Conservation (phyloP, 192 early-diverging fungal genomes). For the Backusella psychrophila region DNA sequence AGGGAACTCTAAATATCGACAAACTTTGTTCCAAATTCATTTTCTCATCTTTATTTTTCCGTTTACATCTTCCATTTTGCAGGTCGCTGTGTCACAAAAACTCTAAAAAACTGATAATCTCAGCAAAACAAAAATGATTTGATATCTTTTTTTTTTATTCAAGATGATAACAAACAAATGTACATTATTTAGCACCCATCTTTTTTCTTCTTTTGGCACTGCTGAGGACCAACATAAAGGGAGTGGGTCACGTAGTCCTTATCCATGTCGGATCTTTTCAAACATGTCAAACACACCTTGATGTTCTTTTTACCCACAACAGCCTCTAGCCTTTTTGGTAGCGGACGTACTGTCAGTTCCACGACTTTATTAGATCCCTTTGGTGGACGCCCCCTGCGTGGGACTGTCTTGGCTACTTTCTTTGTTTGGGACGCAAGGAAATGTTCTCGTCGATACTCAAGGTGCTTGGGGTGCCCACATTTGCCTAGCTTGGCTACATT, state of each 20-base stretch:
- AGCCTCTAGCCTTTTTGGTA: conserved; percentile 30
- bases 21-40: not conserved
- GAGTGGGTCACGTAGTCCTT: conserved; percentile 12
- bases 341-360: conserved; percentile 15
- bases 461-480: conserved; percentile 25
- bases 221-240: conserved; percentile 21
- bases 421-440: not conserved
- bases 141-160: not conserved
- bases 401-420: not conserved
- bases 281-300: conserved; percentile 31
- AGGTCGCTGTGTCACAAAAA: no score
- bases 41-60: not conserved
- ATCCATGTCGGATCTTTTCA: conserved; percentile 31
- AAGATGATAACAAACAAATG: no score
- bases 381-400: conserved; percentile 25
- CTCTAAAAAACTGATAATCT: no score
- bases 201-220: not conserved
- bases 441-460: conserved; percentile 15
- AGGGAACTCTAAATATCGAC: no score
- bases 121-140: not conserved
- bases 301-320: conserved; percentile 27
- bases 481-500: not conserved
- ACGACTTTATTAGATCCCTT: conserved; percentile 14
- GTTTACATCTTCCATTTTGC: not conserved
- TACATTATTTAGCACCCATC: no score